Evolutionary conservation across 352 stramenopile genomes (phyloP).

Genomic region (Achlya hypogyna): DNA sequence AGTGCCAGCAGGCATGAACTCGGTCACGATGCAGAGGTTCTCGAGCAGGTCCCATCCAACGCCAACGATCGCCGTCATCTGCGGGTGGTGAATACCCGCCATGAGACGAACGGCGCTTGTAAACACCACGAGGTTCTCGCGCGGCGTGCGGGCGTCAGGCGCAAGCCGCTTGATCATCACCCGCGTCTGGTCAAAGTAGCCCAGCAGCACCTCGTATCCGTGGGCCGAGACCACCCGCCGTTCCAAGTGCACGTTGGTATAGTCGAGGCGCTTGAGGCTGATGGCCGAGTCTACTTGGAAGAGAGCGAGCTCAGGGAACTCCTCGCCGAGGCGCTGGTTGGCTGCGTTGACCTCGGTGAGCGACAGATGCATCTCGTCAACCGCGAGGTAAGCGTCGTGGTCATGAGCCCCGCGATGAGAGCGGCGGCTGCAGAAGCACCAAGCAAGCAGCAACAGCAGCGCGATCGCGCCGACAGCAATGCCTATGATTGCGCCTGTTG

Average conservation of each 20-base stretch:
- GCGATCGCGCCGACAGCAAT: neutral
- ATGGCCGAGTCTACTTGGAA: conserved; percentile 17
- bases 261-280: conserved; percentile 17
- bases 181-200: neutral
- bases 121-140: neutral
- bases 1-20: conserved; percentile 25
- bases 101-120: neutral
- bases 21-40: conserved; percentile 28
- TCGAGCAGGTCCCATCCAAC: conserved; percentile 16
- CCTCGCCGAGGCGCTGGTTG: conserved; percentile 2
- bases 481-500: neutral
- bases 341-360: neutral
- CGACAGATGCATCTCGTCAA: neutral
- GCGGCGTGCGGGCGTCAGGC: neutral
- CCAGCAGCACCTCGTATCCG: neutral
- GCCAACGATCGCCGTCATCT: conserved; percentile 5
- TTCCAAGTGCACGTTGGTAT: conserved; percentile 1
- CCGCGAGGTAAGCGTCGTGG: neutral
- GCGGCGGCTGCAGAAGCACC: neutral
- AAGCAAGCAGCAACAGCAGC: neutral
- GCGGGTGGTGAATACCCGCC: neutral
- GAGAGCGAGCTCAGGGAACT: neutral
- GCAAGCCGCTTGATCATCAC: conserved; percentile 9
- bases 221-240: neutral
- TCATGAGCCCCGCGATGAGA: neutral